phyloP scores from a whole-genome alignment of 108 stramenopile species.

The Nitzschia palea region DNA sequence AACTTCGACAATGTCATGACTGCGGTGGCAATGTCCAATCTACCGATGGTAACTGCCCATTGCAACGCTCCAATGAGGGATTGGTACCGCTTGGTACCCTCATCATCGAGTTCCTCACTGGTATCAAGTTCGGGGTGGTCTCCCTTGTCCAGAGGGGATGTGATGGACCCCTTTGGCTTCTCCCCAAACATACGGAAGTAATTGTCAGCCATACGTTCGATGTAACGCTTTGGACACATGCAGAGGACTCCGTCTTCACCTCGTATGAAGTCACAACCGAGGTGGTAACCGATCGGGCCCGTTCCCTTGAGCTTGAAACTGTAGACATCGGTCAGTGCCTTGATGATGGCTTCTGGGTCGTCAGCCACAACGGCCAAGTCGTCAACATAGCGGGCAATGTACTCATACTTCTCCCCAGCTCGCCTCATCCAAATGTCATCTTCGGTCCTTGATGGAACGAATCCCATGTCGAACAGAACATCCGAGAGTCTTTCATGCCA shows the following conservation, averaged over 20 bases:
- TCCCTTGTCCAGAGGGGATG: constrained; percentile 10
- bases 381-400: constrained; percentile 10
- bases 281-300: constrained; percentile 26
- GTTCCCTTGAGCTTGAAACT: constrained; percentile 42
- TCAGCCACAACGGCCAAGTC: constrained; percentile 1
- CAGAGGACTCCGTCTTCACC: constrained; percentile 29
- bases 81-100: constrained; percentile 15
- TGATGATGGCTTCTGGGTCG: constrained; percentile 24
- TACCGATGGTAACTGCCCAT: constrained; percentile 27
- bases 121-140: constrained; percentile 35
- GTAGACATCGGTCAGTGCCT: neutral
- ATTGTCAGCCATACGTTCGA: constrained; percentile 22
- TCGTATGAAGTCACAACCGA: constrained; percentile 32
- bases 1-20: constrained; percentile 15
- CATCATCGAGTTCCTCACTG: constrained; percentile 3
- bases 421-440: constrained; percentile 42
- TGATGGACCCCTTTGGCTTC: constrained; percentile 11
- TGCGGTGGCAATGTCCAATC: constrained; percentile 31
- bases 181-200: constrained; percentile 28
- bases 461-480: constrained; percentile 22
- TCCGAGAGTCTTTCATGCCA: constrained; percentile 23
- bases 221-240: constrained; percentile 25
- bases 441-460: constrained; percentile 29
- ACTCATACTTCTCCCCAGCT: constrained; percentile 21
- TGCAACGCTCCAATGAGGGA: constrained; percentile 22